Conservation (phyloP, 2,329 filamentous ascomycete species). For the Simplicillium aogashimaense region DNA sequence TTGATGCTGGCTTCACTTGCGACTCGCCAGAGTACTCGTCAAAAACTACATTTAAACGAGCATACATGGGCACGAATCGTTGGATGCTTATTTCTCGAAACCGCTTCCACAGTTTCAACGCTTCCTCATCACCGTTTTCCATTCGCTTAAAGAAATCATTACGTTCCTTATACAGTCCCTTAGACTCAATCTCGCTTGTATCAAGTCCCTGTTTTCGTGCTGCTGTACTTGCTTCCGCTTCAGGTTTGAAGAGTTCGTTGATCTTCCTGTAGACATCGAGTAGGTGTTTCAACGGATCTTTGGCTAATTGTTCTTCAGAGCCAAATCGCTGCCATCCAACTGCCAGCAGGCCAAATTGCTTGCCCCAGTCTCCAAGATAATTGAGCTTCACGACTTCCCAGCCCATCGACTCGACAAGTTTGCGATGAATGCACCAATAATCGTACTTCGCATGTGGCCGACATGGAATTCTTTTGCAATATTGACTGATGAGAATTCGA, state of each 20-base stretch:
- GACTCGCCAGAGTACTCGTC: conserved; percentile 41
- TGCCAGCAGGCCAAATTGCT: conserved; percentile 58
- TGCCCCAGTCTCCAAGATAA: conserved; percentile 73
- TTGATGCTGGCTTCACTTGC: conserved; percentile 37
- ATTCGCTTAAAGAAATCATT: conserved; percentile 54
- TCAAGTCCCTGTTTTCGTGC: conserved; percentile 35
- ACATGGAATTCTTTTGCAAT: conserved; percentile 71
- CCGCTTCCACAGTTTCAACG: conserved; percentile 45
- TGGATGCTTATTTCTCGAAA: conserved; percentile 51
- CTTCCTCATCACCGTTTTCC: conserved; percentile 47
- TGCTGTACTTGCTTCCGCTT: conserved; percentile 48
- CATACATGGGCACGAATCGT: conserved; percentile 48
- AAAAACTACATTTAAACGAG: conserved; percentile 50
- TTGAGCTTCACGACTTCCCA: conserved; percentile 66
- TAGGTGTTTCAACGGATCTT: conserved; percentile 62
- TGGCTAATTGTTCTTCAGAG: conserved; percentile 49
- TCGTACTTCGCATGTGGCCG: conserved; percentile 65
- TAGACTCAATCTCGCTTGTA: conserved; percentile 30
- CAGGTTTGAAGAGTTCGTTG: conserved; percentile 47
- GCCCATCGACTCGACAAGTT: conserved; percentile 56
- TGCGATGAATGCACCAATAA: conserved; percentile 63
- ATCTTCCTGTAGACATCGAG: conserved; percentile 66
- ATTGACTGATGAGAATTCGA: conserved; percentile 69
- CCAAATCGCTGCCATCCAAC: conserved; percentile 61
- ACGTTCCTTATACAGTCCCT: conserved; percentile 37